Percentiles rank a stretch among this genome's conserved stretches.
Conservation (phyloP, 192 early-diverging fungal genomes). For the Backusella mclennaniae region DNA sequence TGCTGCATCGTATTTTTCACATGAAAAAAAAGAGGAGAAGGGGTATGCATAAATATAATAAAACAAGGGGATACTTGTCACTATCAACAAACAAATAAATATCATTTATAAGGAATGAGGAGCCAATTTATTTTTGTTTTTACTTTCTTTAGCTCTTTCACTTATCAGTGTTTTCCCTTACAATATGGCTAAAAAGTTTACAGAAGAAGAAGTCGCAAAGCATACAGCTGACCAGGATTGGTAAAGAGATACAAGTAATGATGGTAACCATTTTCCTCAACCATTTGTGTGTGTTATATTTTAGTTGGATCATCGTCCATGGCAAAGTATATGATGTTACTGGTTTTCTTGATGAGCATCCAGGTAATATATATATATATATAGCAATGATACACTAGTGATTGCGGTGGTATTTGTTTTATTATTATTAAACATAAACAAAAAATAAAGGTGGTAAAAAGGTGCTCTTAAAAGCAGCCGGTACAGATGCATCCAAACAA, state of each 20-base stretch:
- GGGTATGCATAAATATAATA: background rate
- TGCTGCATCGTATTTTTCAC: too few species aligned
- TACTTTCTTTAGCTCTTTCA: background rate
- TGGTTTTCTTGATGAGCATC: conserved; percentile 52
- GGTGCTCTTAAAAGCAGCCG: conserved; percentile 74
- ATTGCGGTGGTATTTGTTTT: background rate
- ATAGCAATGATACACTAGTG: too few species aligned
- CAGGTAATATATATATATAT: conserved; percentile 30
- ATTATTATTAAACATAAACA: background rate
- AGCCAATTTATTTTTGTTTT: background rate
- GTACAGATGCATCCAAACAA: conserved; percentile 80
- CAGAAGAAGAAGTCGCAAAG: conserved; percentile 43
- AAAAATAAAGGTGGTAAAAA: conserved; percentile 52
- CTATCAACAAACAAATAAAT: background rate
- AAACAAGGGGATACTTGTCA: background rate
- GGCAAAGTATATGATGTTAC: conserved; percentile 61
- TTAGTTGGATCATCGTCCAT: conserved; percentile 59
- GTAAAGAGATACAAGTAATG: conserved; percentile 2
- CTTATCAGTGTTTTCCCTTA: background rate
- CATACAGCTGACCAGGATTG: conserved; percentile 39
- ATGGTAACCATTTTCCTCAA: background rate
- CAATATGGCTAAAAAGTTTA: conserved; percentile 31
- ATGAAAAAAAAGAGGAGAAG: background rate
- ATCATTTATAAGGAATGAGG: background rate
- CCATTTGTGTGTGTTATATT: background rate